phyloP scores from a whole-genome alignment of 305 asterid genomes.

The Solanum hybrid region DNA sequence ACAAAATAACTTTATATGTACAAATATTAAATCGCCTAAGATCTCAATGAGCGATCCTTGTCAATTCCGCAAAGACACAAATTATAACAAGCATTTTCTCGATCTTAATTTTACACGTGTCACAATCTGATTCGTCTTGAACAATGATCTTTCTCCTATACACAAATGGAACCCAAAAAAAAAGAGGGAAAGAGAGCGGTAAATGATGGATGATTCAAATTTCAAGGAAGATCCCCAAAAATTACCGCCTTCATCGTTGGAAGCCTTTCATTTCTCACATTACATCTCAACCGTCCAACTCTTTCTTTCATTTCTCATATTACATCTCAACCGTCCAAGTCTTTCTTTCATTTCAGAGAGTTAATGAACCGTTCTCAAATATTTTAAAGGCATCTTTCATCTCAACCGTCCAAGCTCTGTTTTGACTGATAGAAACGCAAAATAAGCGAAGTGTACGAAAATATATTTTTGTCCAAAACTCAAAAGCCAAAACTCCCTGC shows the following conservation, averaged over 20 bases:
- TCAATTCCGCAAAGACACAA: neutral
- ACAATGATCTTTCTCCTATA: neutral
- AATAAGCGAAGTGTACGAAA: neutral
- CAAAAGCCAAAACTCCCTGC: neutral
- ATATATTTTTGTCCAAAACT: neutral
- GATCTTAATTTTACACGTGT: neutral
- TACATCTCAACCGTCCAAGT: neutral
- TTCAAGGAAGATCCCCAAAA: neutral
- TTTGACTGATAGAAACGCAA: neutral
- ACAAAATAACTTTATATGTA: neutral
- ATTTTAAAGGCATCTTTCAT: neutral
- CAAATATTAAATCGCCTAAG: neutral
- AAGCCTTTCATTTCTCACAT: neutral
- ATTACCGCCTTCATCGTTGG: neutral
- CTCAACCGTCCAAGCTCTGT: neutral
- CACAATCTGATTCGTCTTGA: neutral
- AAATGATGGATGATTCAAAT: neutral
- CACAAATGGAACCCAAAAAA: neutral
- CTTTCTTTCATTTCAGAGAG: neutral
- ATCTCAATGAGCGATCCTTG: neutral
- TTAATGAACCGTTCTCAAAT: neutral
- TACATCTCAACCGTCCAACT: neutral
- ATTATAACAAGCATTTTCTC: neutral
- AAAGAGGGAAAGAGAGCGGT: neutral
- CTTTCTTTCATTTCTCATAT: neutral